Base-by-base conservation (phyloP, 148 eudicot species). In the Camellia lanceoleosa region DNA sequence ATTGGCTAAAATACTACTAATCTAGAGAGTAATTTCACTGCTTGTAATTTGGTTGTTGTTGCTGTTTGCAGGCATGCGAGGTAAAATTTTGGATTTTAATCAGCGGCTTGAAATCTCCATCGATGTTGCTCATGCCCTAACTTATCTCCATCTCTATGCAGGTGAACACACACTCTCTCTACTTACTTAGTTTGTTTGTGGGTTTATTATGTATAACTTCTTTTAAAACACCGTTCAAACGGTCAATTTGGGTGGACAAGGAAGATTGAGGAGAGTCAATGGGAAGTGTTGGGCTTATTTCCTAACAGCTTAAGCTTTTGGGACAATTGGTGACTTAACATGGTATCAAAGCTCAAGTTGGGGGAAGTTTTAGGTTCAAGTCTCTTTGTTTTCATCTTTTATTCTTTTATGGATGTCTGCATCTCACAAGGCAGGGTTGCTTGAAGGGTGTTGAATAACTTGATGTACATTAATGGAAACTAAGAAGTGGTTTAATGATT, bases 101-200 rank as follows among this genome's bases (percentile, higher is more conserved):
- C 98, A 94, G 84, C 89, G 99, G 78, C 93, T 96, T 83, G 97
- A 94, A 85, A 90, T 96, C 75, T 86, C 98, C 83, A 96, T 96
- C 63, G 97, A 96, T 78, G 78, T 96, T 77, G 97, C 94, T 69
- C 99, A 96, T 78, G 99, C 93, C 77, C 80, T 96, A 75, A 89
- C 99, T 30, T 94, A 94, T 89, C 97, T 96, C 82, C 99, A 96
- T 89, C 84, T 85, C 16, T 96, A 96, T 83, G 83, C 97, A 72
- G 99, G 99, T 96, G 81, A 85, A 19, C 41, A 64, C 78, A 19
- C 41, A 64, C 78, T 52, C 76, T 71, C 60, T 73, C 55, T n/a
- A 38, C 38, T 51, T 74, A 56, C n/a, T n/a, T n/a, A n/a, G 1
- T n/a, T 66, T 67, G 15, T 68, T 64, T 79, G 75, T 80, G 59